phyloP scores from a whole-genome alignment of 176 grass and related monocot species.

The Avena insularis region DNA sequence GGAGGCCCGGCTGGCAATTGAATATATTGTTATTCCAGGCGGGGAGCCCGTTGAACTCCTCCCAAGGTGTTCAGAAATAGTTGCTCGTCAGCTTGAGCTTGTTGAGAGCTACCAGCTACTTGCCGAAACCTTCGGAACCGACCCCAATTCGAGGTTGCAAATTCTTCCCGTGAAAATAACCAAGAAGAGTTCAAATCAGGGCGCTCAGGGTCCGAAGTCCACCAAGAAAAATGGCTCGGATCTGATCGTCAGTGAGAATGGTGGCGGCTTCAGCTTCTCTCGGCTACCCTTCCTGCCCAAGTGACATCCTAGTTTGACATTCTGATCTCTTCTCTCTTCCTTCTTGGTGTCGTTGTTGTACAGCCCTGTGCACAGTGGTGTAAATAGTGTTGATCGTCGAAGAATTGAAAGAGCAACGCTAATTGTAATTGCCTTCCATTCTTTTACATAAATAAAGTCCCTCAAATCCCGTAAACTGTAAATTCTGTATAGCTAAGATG shows the following conservation, averaged over 20 bases:
- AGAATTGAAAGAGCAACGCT: slow-evolving; percentile 63
- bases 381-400: slow-evolving; percentile 51
- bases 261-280: slow-evolving; percentile 66
- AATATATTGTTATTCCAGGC: slow-evolving; percentile 95
- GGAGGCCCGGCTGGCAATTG: slow-evolving; percentile 91
- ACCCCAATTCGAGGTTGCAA: slow-evolving; percentile 87
- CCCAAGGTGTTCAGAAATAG: slow-evolving; percentile 95
- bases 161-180: slow-evolving; percentile 92
- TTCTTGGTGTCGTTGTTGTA: slow-evolving; percentile 34
- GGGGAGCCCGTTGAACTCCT: slow-evolving; percentile 93
- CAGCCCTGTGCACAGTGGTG: slow-evolving; percentile 49
- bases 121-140: slow-evolving; percentile 85
- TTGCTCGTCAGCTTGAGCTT: slow-evolving; percentile 92
- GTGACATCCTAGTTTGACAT: slow-evolving; percentile 52
- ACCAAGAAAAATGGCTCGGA: slow-evolving; percentile 60
- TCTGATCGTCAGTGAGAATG: slow-evolving; percentile 57
- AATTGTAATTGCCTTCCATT: slow-evolving; percentile 71
- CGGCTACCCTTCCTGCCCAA: slow-evolving; percentile 85
- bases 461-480: slow-evolving; percentile 1
- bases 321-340: slow-evolving; percentile 39
- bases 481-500: neutral
- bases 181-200: slow-evolving; percentile 56
- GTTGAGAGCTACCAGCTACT: slow-evolving; percentile 98
- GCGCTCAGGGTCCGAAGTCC: neutral
- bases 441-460: slow-evolving; percentile 54